Evolutionary conservation across 768 basidiomycete species (phyloP), one percentile per base, ranked within the genome.

Genomic region (Rhodotorula graminis): DNA sequence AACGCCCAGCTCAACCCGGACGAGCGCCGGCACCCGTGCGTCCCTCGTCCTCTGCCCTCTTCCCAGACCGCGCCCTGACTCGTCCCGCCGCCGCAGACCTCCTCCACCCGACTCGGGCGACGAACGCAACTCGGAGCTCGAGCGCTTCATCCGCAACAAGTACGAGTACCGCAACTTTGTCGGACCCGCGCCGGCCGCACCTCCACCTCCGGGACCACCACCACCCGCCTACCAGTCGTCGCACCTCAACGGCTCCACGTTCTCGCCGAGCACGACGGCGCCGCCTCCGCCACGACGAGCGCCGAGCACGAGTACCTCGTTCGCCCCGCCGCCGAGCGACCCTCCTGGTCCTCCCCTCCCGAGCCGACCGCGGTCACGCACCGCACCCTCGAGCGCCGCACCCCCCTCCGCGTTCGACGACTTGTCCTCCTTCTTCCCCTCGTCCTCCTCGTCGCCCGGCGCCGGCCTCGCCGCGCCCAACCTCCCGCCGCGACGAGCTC

Each of bases 41-140:
- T 46, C 12, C 3, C 47, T 25, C 11, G 16, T 14, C 12, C 27
- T 46, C 37, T 21, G n/a, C n/a, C 8, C 31, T 16, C 57, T 9
- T 19, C n/a, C 19, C 10, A 31, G n/a, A 2, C 21, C 33, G 59
- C 19, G 14, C 8, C 29, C 31, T n/a, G n/a, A n/a, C 37, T 37
- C 37, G 37, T 37, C 37, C 37, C 37, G 37, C 37, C 23, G 29
- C 14, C 23, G 10, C 57, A 75, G 74, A 0, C 74, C 74, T 3
- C 74, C 71, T 9, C 92, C 92, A 0, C 92, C 92, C 0, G 85
- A 91, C 7, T 89, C 89, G 74, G 83, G 89, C 78, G 86, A 89
- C 53, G 91, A 90, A 77, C 85, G 93, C 44, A 92, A 95, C 79
- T 89, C 90, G 60, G 93, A 97, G 71, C 85, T 97, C 57, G 94